Percentiles rank a stretch among this genome's conserved stretches.
Conservation (phyloP, 139 green algal genomes). For the Coelastrella sp. region DNA sequence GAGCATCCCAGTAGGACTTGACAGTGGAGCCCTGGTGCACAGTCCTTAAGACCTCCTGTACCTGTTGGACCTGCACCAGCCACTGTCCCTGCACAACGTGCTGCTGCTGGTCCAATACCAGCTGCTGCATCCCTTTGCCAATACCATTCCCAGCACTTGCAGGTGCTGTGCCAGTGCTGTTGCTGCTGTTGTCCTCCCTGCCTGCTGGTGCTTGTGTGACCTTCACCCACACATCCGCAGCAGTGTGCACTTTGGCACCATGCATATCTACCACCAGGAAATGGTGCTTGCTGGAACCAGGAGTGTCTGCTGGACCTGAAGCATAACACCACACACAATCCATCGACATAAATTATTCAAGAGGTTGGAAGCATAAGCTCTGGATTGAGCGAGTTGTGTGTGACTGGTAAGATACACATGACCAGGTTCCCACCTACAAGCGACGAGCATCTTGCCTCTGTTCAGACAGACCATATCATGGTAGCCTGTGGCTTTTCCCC, state of each 20-base stretch:
- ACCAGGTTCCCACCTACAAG: not conserved
- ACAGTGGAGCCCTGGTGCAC: not conserved
- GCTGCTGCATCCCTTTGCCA: not conserved
- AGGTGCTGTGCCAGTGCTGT: not conserved
- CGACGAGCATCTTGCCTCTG: not conserved
- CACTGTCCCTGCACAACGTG: not conserved
- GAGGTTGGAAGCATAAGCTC: not conserved
- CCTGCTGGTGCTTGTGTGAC: no score
- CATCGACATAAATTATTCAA: not conserved
- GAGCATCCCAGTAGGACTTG: slow-evolving; percentile 28
- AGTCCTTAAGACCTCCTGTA: slow-evolving; percentile 12
- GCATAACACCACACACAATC: not conserved
- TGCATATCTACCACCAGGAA: slow-evolving; percentile 61
- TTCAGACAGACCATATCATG: not conserved
- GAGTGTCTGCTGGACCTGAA: not conserved
- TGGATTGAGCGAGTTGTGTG: not conserved
- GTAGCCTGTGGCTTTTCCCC: no score
- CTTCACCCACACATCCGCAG: slow-evolving; percentile 57
- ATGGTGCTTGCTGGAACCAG: slow-evolving; percentile 46
- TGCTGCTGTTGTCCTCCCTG: not conserved
- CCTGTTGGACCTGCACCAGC: not conserved
- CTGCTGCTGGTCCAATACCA: not conserved
- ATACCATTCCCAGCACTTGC: not conserved
- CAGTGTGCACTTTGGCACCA: slow-evolving; percentile 39
- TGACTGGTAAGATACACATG: not conserved